A percentile compares a stretch with the other conserved stretches of the same genome.
phyloP scores from a whole-genome alignment of 139 green algal species.

The Chlamydomonas incerta region DNA sequence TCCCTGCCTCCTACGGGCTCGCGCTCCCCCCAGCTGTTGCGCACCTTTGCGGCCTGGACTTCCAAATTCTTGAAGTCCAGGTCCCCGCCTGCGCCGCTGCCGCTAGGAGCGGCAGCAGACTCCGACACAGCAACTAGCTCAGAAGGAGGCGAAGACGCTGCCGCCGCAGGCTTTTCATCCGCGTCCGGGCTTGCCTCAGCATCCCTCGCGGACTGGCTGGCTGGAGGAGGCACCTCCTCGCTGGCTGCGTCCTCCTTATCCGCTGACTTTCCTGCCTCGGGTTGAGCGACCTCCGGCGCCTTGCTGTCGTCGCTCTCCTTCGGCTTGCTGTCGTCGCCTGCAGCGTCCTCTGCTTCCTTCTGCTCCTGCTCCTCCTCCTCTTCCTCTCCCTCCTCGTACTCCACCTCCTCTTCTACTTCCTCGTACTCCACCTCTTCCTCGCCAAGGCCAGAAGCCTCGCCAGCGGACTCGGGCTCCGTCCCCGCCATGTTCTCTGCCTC shows the following conservation, averaged over 20 bases:
- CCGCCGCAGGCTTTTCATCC: too few species aligned
- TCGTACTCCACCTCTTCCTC: background rate
- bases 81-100: background rate
- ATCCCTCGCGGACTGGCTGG: background rate
- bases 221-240: background rate
- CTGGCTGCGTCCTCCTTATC: too few species aligned
- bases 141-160: too few species aligned
- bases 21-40: background rate
- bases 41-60: slow-evolving; percentile 27
- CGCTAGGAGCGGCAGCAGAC: background rate
- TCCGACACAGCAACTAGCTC: background rate
- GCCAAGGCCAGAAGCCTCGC: background rate
- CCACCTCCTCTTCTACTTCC: slow-evolving; percentile 39
- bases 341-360: background rate
- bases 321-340: background rate
- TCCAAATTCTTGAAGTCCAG: slow-evolving; percentile 21
- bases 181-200: too few species aligned
- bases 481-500: too few species aligned
- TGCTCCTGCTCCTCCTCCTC: slow-evolving; percentile 32
- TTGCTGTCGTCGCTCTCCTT: background rate
- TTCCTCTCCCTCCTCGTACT: slow-evolving; percentile 34
- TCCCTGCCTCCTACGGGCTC: too few species aligned
- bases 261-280: too few species aligned
- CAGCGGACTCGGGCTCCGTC: too few species aligned
- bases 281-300: too few species aligned